Evolutionary conservation across 2,329 filamentous ascomycete species (phyloP).

Genomic region (Niveomyces coronatus): DNA sequence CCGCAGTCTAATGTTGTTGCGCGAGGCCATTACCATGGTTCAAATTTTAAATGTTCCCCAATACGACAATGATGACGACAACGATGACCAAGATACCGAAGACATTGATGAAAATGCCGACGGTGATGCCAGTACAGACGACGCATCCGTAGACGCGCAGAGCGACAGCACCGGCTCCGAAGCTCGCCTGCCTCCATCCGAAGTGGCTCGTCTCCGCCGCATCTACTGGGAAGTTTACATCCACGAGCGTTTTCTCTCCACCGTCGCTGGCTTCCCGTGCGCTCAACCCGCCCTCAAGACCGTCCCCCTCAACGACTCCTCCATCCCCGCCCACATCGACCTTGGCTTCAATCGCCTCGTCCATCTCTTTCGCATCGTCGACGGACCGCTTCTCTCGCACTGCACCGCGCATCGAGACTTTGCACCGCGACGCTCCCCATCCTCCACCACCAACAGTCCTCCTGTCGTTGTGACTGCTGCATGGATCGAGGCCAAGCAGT

Average conservation of each 20-base stretch:
- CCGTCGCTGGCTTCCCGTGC: constrained; percentile 36
- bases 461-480: constrained; percentile 24
- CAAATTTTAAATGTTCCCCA: constrained; percentile 33
- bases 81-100: not conserved
- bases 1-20: constrained; percentile 38
- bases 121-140: not conserved
- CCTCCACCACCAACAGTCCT: too few species aligned
- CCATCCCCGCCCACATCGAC: constrained; percentile 25
- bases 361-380: constrained; percentile 27
- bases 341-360: constrained; percentile 28
- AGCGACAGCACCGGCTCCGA: not conserved
- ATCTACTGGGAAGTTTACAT: constrained; percentile 47
- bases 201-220: constrained; percentile 24
- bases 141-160: not conserved
- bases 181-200: constrained; percentile 1
- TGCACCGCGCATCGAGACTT: constrained; percentile 24
- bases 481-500: constrained; percentile 31
- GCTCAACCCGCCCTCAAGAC: constrained; percentile 23
- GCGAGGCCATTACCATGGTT: constrained; percentile 37
- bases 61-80: constrained; percentile 23
- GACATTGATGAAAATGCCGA: not conserved
- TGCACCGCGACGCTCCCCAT: constrained; percentile 11
- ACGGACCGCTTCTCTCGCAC: constrained; percentile 26
- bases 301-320: constrained; percentile 21
- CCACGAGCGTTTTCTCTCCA: constrained; percentile 45